Percentiles rank a stretch among this genome's conserved stretches.
These are phyloP conservation scores for Acer saccharum DNA, from an alignment of 345 rosid species.

Conservation along the genomic window DNA sequence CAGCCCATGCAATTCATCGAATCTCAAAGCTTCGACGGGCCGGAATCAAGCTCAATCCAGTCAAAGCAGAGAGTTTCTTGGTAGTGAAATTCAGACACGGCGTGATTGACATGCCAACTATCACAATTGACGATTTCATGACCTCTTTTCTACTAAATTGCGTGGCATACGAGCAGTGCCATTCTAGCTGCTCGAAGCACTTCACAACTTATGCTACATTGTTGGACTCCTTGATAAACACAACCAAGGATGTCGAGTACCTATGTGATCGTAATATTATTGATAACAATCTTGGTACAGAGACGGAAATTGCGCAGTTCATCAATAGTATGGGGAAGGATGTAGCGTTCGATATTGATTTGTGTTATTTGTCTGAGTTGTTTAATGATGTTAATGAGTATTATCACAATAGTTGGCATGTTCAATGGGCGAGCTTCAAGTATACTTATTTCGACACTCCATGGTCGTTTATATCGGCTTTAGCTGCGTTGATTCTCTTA, in stretches of 20 bases:
- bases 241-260: conserved; percentile 63
- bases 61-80: conserved; percentile 48
- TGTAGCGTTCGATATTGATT: conserved; percentile 60
- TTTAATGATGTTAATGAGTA: conserved; percentile 59
- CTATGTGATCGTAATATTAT: conserved; percentile 55
- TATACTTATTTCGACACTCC: conserved; percentile 75
- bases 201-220: conserved; percentile 75
- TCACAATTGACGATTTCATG: conserved; percentile 74
- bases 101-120: conserved; percentile 65
- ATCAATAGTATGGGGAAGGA: conserved; percentile 72
- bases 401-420: conserved; percentile 55
- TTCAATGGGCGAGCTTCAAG: conserved; percentile 66
- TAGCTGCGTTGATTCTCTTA: conserved; percentile 65
- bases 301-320: conserved; percentile 57
- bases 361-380: conserved; percentile 51
- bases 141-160: conserved; percentile 65
- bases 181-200: conserved; percentile 52
- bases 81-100: conserved; percentile 60
- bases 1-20: conserved; percentile 50
- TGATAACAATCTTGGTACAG: conserved; percentile 75
- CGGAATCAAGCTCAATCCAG: conserved; percentile 49
- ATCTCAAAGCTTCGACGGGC: conserved; percentile 71
- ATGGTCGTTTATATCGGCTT: conserved; percentile 78
- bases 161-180: conserved; percentile 84
- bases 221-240: conserved; percentile 65